Evolutionary conservation across 495 filamentous ascomycete species (phyloP), one percentile per base, ranked within the genome.

Genomic region (Hypoxylon cercidicola): DNA sequence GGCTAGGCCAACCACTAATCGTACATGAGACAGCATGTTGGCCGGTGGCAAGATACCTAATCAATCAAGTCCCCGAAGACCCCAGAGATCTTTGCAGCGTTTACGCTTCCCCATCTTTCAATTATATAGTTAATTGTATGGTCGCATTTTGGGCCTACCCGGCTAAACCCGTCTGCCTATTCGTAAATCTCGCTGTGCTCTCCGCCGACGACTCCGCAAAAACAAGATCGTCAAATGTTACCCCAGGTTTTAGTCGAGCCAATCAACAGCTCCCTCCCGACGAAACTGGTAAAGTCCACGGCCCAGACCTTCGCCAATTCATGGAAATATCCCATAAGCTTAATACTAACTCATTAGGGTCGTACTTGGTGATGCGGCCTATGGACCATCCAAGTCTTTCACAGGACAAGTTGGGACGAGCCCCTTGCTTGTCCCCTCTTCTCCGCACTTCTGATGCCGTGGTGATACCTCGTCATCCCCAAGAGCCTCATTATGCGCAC

Each of bases 171-270:
- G 15, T n/a, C n/a, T n/a, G 25, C 25, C 25, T 28, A 28, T 28
- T 35, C 20, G 37, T 19, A 30, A 16, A 12, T 39, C 23, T 66
- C 63, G 57, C 63, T 61, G 32, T 66, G 20, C 46, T 53, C 45
- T 66, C 52, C 57, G 52, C 63, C 63, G 63, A 57, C 34, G 18
- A 46, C 58, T 67, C 47, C 51, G 58, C 57, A 41, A 34, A 61
- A 52, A 15, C 45, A 44, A 66, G 51, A 57, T 57, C 51, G 49
- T 20, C 51, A 58, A 34, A 57, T 62, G 52, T 5, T 62, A 67
- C 53, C 63, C 63, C 63, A 52, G 58, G 16, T 62, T 57, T 62
- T 61, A 67, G 53, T 61, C 64, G 64, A 62, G 41, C 64, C 64
- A 67, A 67, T 67, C 46, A 54, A 23, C 40, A 2, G 1, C 28